A percentile compares a stretch with the other conserved stretches of the same genome.
Conservation (phyloP, 106 monocot genomes). For the Acanthochlamys bracteata region DNA sequence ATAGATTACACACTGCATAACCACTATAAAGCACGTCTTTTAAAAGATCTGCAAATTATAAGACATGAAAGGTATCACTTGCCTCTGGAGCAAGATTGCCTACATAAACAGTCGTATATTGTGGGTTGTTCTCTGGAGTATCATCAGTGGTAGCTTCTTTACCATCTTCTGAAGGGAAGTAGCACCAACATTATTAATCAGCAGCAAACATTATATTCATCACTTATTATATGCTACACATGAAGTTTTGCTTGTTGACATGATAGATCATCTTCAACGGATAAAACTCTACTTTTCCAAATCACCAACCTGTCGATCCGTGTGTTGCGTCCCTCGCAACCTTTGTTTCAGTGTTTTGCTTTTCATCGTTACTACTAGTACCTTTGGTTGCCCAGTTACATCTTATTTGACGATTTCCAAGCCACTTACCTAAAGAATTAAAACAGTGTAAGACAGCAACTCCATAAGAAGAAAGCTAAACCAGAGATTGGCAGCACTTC, state of each 20-base stretch:
- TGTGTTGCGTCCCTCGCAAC: constrained; percentile 37
- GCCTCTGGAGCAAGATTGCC: constrained; percentile 75
- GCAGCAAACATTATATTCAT: not conserved
- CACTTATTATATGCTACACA: too few relatives aligned
- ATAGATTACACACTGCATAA: too few relatives aligned
- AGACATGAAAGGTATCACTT: constrained; percentile 4
- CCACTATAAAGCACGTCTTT: too few relatives aligned
- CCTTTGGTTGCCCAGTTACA: constrained; percentile 96
- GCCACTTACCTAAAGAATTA: constrained; percentile 65
- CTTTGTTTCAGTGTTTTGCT: constrained; percentile 49
- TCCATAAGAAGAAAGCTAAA: not conserved
- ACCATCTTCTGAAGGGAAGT: constrained; percentile 33
- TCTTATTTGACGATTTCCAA: constrained; percentile 83
- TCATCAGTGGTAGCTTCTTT: constrained; percentile 45
- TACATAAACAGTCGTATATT: constrained; percentile 72
- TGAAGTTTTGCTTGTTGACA: too few relatives aligned
- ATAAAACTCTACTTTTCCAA: too few relatives aligned
- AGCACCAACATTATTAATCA: not conserved
- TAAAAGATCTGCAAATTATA: too few relatives aligned
- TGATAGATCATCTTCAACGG: too few relatives aligned
- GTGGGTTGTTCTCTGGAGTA: constrained; percentile 67
- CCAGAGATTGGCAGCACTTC: too few relatives aligned
- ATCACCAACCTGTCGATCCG: constrained; percentile 33
- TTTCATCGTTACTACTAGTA: constrained; percentile 41
- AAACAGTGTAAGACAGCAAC: constrained; percentile 1